These are phyloP conservation scores for Amphirosellinia nigrospora DNA, from an alignment of 495 filamentous ascomycete species.

Conservation along the genomic window DNA sequence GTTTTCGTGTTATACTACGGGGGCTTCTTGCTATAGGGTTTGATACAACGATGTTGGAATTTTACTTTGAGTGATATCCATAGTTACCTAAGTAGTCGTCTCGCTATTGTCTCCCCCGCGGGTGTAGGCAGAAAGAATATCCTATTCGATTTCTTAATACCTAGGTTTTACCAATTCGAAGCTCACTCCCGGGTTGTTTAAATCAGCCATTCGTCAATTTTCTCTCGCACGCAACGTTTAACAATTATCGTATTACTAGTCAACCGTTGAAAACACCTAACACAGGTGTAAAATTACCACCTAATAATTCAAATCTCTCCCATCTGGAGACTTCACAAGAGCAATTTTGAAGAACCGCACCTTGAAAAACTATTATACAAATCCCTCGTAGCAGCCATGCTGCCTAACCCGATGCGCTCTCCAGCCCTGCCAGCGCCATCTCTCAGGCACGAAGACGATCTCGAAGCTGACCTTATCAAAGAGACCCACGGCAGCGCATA, in stretches of 20 bases:
- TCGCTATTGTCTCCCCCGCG: background rate
- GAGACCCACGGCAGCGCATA: constrained; percentile 80
- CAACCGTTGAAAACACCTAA: background rate
- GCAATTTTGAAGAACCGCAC: background rate
- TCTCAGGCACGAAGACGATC: constrained; percentile 63
- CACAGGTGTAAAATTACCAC: background rate
- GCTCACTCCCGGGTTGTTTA: background rate
- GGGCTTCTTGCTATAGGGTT: too few relatives aligned
- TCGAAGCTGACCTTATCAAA: constrained; percentile 78
- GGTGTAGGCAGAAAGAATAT: background rate
- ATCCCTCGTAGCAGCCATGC: background rate
- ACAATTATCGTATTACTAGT: background rate
- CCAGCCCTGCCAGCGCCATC: constrained; percentile 47
- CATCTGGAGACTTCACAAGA: background rate
- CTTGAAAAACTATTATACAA: background rate
- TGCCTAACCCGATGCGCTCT: background rate
- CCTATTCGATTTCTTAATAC: background rate
- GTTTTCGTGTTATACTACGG: too few relatives aligned
- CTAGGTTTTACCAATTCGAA: background rate
- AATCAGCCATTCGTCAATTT: background rate
- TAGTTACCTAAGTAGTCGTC: background rate
- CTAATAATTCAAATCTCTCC: background rate
- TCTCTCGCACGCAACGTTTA: background rate
- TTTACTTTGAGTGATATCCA: too few relatives aligned
- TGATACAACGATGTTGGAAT: too few relatives aligned